Evolutionary conservation across 2,329 filamentous ascomycete genomes (phyloP).

Genomic region (Ophiosphaerella narmari): DNA sequence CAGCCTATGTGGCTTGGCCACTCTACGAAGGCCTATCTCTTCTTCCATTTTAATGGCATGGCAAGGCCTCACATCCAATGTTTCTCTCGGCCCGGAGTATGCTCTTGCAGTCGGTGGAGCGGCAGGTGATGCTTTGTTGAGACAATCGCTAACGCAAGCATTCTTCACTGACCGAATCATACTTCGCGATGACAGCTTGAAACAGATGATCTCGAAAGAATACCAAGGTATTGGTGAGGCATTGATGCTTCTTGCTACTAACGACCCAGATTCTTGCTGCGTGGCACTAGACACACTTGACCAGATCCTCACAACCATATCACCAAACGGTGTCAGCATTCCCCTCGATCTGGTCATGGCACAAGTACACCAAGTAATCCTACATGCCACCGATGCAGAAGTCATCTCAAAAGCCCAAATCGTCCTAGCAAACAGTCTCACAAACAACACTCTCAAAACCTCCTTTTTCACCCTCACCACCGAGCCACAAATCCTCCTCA

Average conservation of each 20-base stretch:
- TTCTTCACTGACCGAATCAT: conserved; percentile 35
- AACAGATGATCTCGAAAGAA: conserved; percentile 13
- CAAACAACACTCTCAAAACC: background rate
- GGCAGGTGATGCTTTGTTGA: conserved; percentile 20
- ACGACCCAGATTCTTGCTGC: conserved; percentile 35
- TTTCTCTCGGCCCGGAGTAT: conserved; percentile 27
- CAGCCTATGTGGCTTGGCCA: conserved; percentile 29
- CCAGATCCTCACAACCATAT: conserved; percentile 16
- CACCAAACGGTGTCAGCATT: conserved; percentile 11
- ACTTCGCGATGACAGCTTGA: conserved; percentile 16
- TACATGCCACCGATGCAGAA: conserved; percentile 28
- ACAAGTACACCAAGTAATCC: conserved; percentile 24
- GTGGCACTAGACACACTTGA: conserved; percentile 28
- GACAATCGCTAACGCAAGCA: conserved; percentile 23
- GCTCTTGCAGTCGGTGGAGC: conserved; percentile 10
- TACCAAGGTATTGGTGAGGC: conserved; percentile 31
- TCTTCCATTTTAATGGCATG: conserved; percentile 23
- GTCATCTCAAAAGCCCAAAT: conserved; percentile 36
- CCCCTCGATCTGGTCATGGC: conserved; percentile 25
- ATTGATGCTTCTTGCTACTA: conserved; percentile 24
- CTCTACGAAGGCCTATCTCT: conserved; percentile 24
- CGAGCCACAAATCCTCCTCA: conserved; percentile 15
- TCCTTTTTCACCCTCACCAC: conserved; percentile 25
- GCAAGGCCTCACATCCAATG: conserved; percentile 19
- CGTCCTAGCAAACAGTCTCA: conserved; percentile 29